phyloP scores from a whole-genome alignment of 2,329 filamentous ascomycete species.

The Xylaria hypoxylon region DNA sequence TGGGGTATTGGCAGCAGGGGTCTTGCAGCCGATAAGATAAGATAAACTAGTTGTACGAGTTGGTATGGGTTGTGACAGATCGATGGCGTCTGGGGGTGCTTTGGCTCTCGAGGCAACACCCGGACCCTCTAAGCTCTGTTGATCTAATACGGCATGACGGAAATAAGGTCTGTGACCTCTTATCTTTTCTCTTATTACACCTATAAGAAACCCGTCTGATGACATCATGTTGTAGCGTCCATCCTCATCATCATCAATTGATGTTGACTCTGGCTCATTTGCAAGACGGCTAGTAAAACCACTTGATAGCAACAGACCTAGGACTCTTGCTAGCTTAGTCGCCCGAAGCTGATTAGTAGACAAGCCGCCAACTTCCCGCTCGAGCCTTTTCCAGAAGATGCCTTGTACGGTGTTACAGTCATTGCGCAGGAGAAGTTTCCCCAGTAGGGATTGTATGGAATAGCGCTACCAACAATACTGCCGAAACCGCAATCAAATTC shows the following conservation, averaged over 20 bases:
- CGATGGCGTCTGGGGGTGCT: no score
- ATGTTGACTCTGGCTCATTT: slow-evolving; percentile 51
- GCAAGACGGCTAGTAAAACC: slow-evolving; percentile 56
- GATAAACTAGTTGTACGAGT: no score
- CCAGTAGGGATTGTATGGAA: slow-evolving; percentile 50
- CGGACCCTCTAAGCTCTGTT: no score
- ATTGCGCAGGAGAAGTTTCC: slow-evolving; percentile 52
- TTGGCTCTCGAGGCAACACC: no score
- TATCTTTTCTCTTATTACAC: no score
- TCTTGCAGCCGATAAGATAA: no score
- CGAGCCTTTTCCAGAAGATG: slow-evolving; percentile 53
- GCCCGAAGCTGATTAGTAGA: slow-evolving; percentile 41
- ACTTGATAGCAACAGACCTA: slow-evolving; percentile 51
- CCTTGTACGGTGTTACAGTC: slow-evolving; percentile 50
- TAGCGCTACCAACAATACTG: slow-evolving; percentile 56
- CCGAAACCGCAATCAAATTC: slow-evolving; percentile 53
- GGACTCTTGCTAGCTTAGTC: slow-evolving; percentile 51
- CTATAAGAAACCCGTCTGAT: slow-evolving; percentile 54
- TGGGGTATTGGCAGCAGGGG: no score
- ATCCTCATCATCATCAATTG: slow-evolving; percentile 53
- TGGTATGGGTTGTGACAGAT: no score
- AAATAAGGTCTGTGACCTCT: no score
- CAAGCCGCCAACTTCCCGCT: slow-evolving; percentile 48
- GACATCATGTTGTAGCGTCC: slow-evolving; percentile 55
- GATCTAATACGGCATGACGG: no score